Evolutionary conservation across 495 filamentous ascomycete species (phyloP), one percentile per base, ranked within the genome.

Genomic region (Chaetomium tenue): DNA sequence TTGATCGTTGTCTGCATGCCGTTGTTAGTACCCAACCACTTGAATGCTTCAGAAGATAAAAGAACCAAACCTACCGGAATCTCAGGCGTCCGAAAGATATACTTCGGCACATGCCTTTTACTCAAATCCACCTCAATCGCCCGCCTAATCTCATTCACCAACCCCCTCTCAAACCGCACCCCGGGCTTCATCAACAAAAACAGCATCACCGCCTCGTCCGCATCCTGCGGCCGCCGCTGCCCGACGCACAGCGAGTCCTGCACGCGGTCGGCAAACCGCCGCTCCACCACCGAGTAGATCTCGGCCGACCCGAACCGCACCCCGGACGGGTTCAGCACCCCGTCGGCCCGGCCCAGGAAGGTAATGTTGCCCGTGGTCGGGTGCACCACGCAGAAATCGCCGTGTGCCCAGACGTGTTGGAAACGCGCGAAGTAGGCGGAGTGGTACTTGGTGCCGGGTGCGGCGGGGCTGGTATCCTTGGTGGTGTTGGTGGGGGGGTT

Each of bases 301-400:
- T 93, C 90, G 7, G 91, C 89, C 48, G 86, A 89, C 18, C 92
- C 92, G 68, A 97, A 97, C 40, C 92, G 79, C 12, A 97, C 91
- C 0, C 92, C 92, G 12, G 83, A 86, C 0, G 92, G 92, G 74
- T 97, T 97, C 33, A 97, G 77, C 47, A 96, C 91, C 5, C 92
- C 92, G 70, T 97, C 92, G 23, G 92, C 93, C 57, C 92, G 85
- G 46, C 92, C 92, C 50, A 90, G 83, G 71, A 93, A 88, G 37
- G 83, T 73, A 16, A 92, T 71, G 60, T 84, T 82, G 30, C 81
- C 79, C 13, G 89, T 92, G 20, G 78, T 61, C 0, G 90, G 89
- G 69, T 92, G 88, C 53, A 89, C 77, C 52, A 81, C 79, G 63
- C 89, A 84, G 70, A 92, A 92, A 64, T 93, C 90, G 28, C 90